A percentile compares a stretch with the other conserved stretches of the same genome.
phyloP scores from a whole-genome alignment of 2,329 filamentous ascomycete genomes.

The Nemania sp. region DNA sequence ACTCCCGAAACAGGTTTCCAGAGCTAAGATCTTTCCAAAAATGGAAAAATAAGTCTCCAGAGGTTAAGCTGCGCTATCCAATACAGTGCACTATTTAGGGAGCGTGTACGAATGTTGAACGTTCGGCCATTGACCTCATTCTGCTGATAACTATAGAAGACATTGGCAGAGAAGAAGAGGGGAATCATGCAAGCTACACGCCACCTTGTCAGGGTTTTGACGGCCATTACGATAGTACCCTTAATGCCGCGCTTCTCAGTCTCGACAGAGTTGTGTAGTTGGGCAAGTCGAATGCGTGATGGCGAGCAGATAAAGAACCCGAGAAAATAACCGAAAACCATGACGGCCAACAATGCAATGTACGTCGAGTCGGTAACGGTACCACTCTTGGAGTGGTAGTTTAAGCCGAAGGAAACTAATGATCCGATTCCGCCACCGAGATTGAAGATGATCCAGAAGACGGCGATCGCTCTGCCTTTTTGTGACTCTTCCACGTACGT shows the following conservation, averaged over 20 bases:
- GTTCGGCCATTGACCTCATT: conserved; percentile 37
- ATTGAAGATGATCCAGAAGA: conserved; percentile 40
- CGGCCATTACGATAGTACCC: conserved; percentile 26
- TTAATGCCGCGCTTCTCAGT: conserved; percentile 33
- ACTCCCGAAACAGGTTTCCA: too few species aligned
- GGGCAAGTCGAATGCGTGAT: conserved; percentile 32
- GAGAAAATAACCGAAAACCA: conserved; percentile 36
- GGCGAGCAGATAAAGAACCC: conserved; percentile 36
- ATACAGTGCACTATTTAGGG: conserved; percentile 35
- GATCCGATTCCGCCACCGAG: conserved; percentile 38
- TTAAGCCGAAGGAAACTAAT: conserved; percentile 36
- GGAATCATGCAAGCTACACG: conserved; percentile 36
- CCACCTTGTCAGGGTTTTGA: conserved; percentile 33
- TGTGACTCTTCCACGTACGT: conserved; percentile 40
- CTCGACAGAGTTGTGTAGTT: conserved; percentile 33
- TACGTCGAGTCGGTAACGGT: conserved; percentile 37
- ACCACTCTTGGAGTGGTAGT: conserved; percentile 35
- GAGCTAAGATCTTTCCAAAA: too few species aligned
- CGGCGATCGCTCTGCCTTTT: conserved; percentile 37
- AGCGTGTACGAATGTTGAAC: conserved; percentile 38
- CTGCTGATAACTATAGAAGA: conserved; percentile 40
- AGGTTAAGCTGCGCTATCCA: conserved; percentile 39
- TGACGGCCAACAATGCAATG: conserved; percentile 36
- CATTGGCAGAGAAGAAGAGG: conserved; percentile 36
- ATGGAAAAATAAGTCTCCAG: too few species aligned